Evolutionary conservation across 345 rosid genomes (phyloP).

Genomic region (Arabis alpina): DNA sequence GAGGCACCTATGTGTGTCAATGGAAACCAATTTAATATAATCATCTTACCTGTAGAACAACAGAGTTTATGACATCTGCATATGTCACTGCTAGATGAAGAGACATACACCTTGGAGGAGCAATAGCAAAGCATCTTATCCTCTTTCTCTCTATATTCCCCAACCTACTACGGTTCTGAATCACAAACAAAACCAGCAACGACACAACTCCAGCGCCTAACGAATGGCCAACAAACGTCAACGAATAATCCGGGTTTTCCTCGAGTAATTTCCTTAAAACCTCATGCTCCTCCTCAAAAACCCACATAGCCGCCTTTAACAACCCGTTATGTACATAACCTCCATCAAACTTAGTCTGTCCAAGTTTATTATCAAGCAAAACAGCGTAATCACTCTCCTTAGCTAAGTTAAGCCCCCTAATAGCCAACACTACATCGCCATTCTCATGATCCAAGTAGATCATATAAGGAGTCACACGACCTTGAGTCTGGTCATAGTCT

Average conservation of each 20-base stretch:
- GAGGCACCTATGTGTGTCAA: background rate
- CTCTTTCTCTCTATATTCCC: constrained; percentile 77
- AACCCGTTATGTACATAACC: constrained; percentile 95
- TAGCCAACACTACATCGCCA: constrained; percentile 63
- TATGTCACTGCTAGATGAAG: constrained; percentile 91
- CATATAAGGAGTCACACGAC: constrained; percentile 74
- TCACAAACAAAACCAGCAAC: constrained; percentile 60
- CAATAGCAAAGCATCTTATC: constrained; percentile 84
- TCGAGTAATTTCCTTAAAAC: constrained; percentile 62
- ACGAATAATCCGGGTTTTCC: constrained; percentile 63
- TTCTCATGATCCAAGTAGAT: constrained; percentile 79
- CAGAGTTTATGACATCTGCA: constrained; percentile 81
- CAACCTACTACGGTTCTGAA: constrained; percentile 63
- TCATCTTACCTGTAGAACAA: constrained; percentile 79
- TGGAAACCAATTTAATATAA: background rate
- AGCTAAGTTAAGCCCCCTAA: constrained; percentile 86
- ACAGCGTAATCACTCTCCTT: constrained; percentile 86
- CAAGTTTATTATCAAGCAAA: constrained; percentile 84
- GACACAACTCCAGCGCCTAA: constrained; percentile 87
- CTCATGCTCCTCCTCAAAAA: constrained; percentile 68
- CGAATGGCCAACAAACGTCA: constrained; percentile 93
- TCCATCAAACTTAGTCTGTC: constrained; percentile 86
- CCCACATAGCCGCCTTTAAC: constrained; percentile 80
- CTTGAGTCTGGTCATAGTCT: constrained; percentile 68
- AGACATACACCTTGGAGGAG: constrained; percentile 91